Conservation (phyloP, 2,329 filamentous ascomycete species). For the Exutisphaerella laricina region DNA sequence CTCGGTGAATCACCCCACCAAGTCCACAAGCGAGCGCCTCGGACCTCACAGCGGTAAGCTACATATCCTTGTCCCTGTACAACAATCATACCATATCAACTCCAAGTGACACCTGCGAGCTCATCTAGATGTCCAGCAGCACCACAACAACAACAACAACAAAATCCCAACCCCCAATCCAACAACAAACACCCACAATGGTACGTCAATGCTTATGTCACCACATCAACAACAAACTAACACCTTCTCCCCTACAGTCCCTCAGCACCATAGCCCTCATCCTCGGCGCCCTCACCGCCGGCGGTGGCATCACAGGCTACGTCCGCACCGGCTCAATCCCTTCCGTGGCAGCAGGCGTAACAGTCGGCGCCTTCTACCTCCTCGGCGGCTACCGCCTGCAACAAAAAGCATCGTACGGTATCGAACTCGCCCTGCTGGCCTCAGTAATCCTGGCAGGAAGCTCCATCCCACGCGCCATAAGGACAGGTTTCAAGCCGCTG, state of each 20-base stretch:
- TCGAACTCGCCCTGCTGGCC: constrained; percentile 84
- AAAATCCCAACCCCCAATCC: too few species aligned
- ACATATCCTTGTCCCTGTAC: neutral
- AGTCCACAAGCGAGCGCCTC: too few species aligned
- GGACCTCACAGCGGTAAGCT: neutral
- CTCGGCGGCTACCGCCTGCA: constrained; percentile 77
- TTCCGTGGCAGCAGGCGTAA: constrained; percentile 76
- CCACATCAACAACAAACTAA: neutral
- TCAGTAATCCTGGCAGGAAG: constrained; percentile 78
- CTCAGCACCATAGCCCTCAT: constrained; percentile 59
- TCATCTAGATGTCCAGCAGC: constrained; percentile 3
- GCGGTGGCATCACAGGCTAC: constrained; percentile 84
- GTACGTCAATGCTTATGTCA: neutral
- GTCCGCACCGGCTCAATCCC: constrained; percentile 78
- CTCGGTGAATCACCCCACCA: neutral
- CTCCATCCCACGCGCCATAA: constrained; percentile 80
- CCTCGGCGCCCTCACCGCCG: constrained; percentile 75
- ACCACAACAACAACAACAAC: neutral
- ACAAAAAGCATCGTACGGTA: constrained; percentile 68
- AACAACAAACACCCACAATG: constrained; percentile 5
- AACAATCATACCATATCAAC: too few species aligned
- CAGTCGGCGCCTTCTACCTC: constrained; percentile 73
- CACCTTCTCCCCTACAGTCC: constrained; percentile 6
- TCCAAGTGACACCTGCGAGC: too few species aligned
- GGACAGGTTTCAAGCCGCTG: constrained; percentile 69